Conservation (phyloP, 257 asterid species). For the Solanum tarijense region DNA sequence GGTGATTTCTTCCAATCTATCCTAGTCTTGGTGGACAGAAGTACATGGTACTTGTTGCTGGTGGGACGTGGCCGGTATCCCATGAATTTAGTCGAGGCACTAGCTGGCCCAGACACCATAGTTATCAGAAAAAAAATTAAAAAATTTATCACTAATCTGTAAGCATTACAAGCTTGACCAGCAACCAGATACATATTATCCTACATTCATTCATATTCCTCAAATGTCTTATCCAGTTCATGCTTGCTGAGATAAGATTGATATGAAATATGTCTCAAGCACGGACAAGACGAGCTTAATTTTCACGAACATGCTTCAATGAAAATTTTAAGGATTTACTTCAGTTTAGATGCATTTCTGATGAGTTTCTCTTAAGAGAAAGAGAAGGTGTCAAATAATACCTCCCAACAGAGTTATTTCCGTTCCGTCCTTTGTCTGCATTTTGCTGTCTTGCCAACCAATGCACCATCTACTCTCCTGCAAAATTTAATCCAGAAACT, state of each 20-base stretch:
- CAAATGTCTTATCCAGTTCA: not conserved
- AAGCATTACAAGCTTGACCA: not conserved
- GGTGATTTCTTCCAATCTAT: not conserved
- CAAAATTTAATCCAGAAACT: not conserved
- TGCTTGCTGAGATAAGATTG: not conserved
- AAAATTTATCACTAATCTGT: not conserved
- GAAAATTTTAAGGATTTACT: not conserved
- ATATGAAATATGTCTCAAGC: not conserved
- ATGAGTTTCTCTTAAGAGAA: not conserved
- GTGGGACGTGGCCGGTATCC: not conserved
- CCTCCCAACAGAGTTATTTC: slow-evolving; percentile 69
- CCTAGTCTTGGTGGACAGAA: not conserved
- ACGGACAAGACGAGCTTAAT: not conserved
- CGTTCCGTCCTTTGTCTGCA: slow-evolving; percentile 35
- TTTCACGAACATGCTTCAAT: not conserved
- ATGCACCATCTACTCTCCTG: slow-evolving; percentile 68
- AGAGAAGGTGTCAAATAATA: slow-evolving; percentile 5
- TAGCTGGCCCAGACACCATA: not conserved
- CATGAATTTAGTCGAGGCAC: not conserved
- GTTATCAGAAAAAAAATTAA: not conserved
- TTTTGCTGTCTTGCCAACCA: slow-evolving; percentile 61
- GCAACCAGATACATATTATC: not conserved
- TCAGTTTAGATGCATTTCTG: not conserved
- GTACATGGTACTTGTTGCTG: not conserved
- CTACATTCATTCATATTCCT: not conserved